These are phyloP conservation scores for Fusarium xylarioides DNA, from an alignment of 2,329 filamentous ascomycete species.

Conservation along the genomic window DNA sequence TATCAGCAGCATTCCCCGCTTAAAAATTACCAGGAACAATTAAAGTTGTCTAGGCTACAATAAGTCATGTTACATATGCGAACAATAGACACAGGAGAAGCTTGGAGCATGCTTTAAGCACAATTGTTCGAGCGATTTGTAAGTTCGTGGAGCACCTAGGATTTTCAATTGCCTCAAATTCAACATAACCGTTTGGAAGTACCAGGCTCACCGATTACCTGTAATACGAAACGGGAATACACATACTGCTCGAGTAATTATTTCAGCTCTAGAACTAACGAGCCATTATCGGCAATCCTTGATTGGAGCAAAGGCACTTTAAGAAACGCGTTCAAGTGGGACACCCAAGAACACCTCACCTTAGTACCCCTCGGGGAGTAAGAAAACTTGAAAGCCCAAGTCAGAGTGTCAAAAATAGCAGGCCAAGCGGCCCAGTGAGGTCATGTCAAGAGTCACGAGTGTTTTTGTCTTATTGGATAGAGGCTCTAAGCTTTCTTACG, in stretches of 20 bases:
- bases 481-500: not conserved
- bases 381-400: too few relatives aligned
- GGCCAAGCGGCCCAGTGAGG: too few relatives aligned
- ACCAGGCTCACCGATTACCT: not conserved
- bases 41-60: not conserved
- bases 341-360: too few relatives aligned
- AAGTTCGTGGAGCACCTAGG: not conserved
- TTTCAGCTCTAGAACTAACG: not conserved
- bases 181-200: not conserved
- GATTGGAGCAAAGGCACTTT: slow-evolving; percentile 31
- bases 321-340: slow-evolving; percentile 14
- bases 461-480: not conserved
- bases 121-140: not conserved
- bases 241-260: not conserved
- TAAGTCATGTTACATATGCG: not conserved
- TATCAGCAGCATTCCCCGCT: slow-evolving; percentile 29
- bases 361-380: too few relatives aligned
- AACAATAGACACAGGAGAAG: not conserved
- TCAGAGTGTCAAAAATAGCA: too few relatives aligned
- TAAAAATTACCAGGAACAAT: slow-evolving; percentile 2
- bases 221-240: not conserved
- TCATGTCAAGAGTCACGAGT: not conserved
- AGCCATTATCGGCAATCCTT: slow-evolving; percentile 9
- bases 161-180: not conserved
- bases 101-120: not conserved